A percentile compares a stretch with the other conserved stretches of the same genome.
These are phyloP conservation scores for Coniosporium uncinatum DNA, from an alignment of 2,329 filamentous ascomycete genomes.

Conservation along the genomic window DNA sequence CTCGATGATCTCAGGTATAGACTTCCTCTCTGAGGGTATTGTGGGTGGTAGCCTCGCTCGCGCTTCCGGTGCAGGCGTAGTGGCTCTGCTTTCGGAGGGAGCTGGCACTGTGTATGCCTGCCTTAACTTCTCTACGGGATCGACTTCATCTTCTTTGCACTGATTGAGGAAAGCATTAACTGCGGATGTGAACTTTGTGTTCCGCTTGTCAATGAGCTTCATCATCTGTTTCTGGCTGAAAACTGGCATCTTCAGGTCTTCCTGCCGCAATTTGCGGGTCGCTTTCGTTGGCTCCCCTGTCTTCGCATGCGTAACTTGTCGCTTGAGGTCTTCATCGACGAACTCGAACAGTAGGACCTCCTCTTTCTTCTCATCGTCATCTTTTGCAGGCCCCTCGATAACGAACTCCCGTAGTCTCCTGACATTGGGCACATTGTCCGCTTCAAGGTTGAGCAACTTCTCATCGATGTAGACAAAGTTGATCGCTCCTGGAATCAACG, in stretches of 20 bases:
- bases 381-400: conserved; percentile 24
- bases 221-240: conserved; percentile 93
- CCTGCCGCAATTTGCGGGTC: conserved; percentile 63
- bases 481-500: conserved; percentile 71
- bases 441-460: conserved; percentile 69
- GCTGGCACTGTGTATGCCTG: conserved; percentile 57
- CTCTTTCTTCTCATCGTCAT: conserved; percentile 35
- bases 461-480: conserved; percentile 87
- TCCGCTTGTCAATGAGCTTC: conserved; percentile 82
- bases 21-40: conserved; percentile 76
- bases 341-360: conserved; percentile 91
- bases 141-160: conserved; percentile 57
- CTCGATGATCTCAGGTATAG: conserved; percentile 77
- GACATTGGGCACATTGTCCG: conserved; percentile 59
- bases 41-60: conserved; percentile 48
- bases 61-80: conserved; percentile 31
- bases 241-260: conserved; percentile 86
- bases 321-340: conserved; percentile 83
- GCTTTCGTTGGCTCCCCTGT: conserved; percentile 68
- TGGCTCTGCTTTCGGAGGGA: conserved; percentile 39
- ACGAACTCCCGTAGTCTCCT: conserved; percentile 24
- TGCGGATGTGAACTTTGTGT: conserved; percentile 74
- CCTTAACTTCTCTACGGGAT: conserved; percentile 63
- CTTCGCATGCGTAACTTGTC: conserved; percentile 66
- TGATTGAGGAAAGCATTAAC: conserved; percentile 72